Evolutionary conservation across 1,284 basidiomycete genomes (phyloP).

Genomic region (Rhodotorula sp.): DNA sequence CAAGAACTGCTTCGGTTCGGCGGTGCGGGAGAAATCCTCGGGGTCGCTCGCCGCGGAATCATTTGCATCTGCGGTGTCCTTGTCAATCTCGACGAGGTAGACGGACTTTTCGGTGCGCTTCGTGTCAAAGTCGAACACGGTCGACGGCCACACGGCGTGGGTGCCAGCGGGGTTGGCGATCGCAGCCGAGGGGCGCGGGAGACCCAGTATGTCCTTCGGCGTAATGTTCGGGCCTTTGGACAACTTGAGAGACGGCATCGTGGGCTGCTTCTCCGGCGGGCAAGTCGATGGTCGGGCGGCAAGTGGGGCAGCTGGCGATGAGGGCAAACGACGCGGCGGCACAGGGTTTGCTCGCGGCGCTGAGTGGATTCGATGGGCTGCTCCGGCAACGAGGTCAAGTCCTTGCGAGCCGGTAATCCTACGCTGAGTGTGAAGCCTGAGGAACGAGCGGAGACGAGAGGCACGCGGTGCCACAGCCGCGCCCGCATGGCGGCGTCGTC

Average conservation of each 20-base stretch:
- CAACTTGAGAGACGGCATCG: slow-evolving; percentile 58
- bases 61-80: neutral
- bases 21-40: neutral
- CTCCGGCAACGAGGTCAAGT: too few relatives aligned
- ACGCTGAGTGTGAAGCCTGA: too few relatives aligned
- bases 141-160: slow-evolving; percentile 65
- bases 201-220: slow-evolving; percentile 62
- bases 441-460: too few relatives aligned
- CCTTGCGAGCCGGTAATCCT: too few relatives aligned
- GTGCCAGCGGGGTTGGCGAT: slow-evolving; percentile 66
- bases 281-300: slow-evolving; percentile 68
- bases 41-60: neutral
- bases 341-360: too few relatives aligned
- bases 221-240: slow-evolving; percentile 6
- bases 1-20: slow-evolving; percentile 24
- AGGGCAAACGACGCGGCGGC: neutral
- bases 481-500: too few relatives aligned
- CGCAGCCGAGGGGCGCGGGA: slow-evolving; percentile 68
- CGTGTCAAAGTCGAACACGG: slow-evolving; percentile 63
- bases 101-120: slow-evolving; percentile 64
- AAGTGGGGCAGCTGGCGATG: slow-evolving; percentile 59
- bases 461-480: too few relatives aligned
- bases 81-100: slow-evolving; percentile 50
- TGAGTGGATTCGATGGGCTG: too few relatives aligned
- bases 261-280: slow-evolving; percentile 66